Evolutionary conservation across 1,284 basidiomycete genomes (phyloP).

Genomic region (Ceratobasidium sp.): DNA sequence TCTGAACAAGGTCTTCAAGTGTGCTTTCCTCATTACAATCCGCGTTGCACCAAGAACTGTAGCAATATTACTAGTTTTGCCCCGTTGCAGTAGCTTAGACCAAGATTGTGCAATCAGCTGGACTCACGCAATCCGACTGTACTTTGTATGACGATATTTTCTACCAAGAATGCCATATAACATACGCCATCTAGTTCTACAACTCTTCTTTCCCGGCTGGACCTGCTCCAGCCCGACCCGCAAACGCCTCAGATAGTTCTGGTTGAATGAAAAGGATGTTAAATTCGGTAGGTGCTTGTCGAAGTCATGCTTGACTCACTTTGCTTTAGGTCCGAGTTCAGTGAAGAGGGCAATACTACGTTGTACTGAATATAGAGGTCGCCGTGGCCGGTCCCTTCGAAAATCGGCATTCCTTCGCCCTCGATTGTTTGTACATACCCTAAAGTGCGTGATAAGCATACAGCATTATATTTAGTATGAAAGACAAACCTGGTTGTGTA

Average conservation of each 20-base stretch:
- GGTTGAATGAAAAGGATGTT: neutral
- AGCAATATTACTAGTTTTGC: neutral
- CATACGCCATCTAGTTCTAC: slow-evolving; percentile 24
- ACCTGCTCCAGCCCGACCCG: slow-evolving; percentile 6
- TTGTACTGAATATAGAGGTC: slow-evolving; percentile 91
- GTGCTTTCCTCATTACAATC: neutral
- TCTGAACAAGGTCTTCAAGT: neutral
- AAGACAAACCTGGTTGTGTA: slow-evolving; percentile 80
- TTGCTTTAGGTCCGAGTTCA: slow-evolving; percentile 68
- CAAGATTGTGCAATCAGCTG: neutral
- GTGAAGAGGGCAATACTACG: slow-evolving; percentile 78
- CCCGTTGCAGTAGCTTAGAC: neutral
- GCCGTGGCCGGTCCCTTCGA: slow-evolving; percentile 67
- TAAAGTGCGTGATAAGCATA: slow-evolving; percentile 48
- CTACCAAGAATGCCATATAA: slow-evolving; percentile 2
- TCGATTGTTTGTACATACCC: slow-evolving; percentile 85
- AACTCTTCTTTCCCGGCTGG: slow-evolving; percentile 14
- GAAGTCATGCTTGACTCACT: slow-evolving; percentile 58
- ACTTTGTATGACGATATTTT: slow-evolving; percentile 6
- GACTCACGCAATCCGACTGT: neutral
- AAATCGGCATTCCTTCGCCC: slow-evolving; percentile 88
- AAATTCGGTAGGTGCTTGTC: neutral
- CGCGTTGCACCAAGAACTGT: slow-evolving; percentile 17
- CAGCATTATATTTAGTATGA: neutral
- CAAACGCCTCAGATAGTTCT: slow-evolving; percentile 34